Conservation (phyloP, 2,329 filamentous ascomycete species). For the Trichophyton verrucosum region DNA sequence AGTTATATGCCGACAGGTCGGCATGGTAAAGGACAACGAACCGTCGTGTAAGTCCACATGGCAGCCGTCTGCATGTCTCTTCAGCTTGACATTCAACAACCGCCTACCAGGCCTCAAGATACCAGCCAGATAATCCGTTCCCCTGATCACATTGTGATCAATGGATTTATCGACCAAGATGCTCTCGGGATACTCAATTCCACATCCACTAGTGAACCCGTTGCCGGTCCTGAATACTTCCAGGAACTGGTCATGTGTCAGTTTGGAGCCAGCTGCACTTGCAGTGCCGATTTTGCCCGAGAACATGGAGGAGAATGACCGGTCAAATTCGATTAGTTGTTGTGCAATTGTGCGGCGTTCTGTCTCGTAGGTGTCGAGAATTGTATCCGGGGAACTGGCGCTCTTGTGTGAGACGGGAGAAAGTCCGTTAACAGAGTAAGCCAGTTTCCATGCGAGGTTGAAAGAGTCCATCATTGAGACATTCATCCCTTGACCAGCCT, state of each 20-base stretch:
- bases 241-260: constrained; percentile 27
- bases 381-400: neutral
- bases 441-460: constrained; percentile 33
- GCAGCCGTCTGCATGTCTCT: constrained; percentile 28
- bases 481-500: constrained; percentile 58
- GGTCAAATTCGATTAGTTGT: constrained; percentile 30
- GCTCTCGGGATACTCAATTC: constrained; percentile 27
- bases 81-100: constrained; percentile 22
- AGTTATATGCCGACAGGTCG: neutral
- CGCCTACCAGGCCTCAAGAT: constrained; percentile 25
- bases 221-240: constrained; percentile 28
- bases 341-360: constrained; percentile 29
- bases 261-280: constrained; percentile 15
- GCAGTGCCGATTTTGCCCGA: constrained; percentile 25
- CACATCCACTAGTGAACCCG: constrained; percentile 30
- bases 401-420: constrained; percentile 15
- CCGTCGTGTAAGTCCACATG: constrained; percentile 26
- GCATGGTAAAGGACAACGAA: neutral
- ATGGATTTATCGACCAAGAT: constrained; percentile 18
- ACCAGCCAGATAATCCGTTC: constrained; percentile 25
- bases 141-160: constrained; percentile 12
- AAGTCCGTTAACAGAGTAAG: constrained; percentile 27
- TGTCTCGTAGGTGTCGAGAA: constrained; percentile 28
- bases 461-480: constrained; percentile 53
- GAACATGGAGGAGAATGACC: constrained; percentile 29